Percentiles rank a stretch among this genome's conserved stretches.
Evolutionary conservation across 495 filamentous ascomycete genomes (phyloP).

Genomic region (Penicillium desertorum): DNA sequence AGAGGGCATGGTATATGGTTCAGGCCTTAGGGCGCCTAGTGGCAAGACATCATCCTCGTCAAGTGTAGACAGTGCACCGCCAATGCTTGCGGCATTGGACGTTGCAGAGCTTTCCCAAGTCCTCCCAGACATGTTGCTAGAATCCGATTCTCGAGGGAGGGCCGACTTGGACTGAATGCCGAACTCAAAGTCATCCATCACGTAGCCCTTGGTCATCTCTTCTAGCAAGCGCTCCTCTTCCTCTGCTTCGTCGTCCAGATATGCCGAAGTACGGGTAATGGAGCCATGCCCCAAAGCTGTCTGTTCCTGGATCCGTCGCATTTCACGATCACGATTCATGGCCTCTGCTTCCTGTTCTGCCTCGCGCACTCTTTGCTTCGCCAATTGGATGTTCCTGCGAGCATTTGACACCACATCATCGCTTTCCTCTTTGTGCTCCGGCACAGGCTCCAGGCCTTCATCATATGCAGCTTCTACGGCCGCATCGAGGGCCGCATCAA

Average conservation of each 20-base stretch:
- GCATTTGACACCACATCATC: constrained; percentile 56
- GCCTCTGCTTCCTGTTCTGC: constrained; percentile 73
- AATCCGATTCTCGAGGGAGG: constrained; percentile 84
- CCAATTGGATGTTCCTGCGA: constrained; percentile 70
- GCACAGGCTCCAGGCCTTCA: constrained; percentile 79
- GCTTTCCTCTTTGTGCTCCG: constrained; percentile 37
- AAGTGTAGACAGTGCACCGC: constrained; percentile 72
- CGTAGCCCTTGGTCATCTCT: constrained; percentile 85
- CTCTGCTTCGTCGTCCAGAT: constrained; percentile 74
- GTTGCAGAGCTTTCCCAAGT: constrained; percentile 87
- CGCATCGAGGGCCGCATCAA: constrained; percentile 91
- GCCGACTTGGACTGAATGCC: constrained; percentile 69
- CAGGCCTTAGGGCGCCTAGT: constrained; percentile 27
- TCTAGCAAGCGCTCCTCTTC: constrained; percentile 91
- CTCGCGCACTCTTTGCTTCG: constrained; percentile 75
- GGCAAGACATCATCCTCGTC: constrained; percentile 58
- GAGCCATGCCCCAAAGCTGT: constrained; percentile 24
- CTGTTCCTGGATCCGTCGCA: constrained; percentile 42
- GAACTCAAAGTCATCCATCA: constrained; percentile 85
- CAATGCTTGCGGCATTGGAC: constrained; percentile 73
- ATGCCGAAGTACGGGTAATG: constrained; percentile 41
- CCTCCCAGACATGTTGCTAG: constrained; percentile 76
- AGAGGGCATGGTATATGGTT: constrained; percentile 32
- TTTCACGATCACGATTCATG: constrained; percentile 48
- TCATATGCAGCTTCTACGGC: constrained; percentile 96